phyloP scores from a whole-genome alignment of 148 eudicot species.

The Rhododendron henanense region DNA sequence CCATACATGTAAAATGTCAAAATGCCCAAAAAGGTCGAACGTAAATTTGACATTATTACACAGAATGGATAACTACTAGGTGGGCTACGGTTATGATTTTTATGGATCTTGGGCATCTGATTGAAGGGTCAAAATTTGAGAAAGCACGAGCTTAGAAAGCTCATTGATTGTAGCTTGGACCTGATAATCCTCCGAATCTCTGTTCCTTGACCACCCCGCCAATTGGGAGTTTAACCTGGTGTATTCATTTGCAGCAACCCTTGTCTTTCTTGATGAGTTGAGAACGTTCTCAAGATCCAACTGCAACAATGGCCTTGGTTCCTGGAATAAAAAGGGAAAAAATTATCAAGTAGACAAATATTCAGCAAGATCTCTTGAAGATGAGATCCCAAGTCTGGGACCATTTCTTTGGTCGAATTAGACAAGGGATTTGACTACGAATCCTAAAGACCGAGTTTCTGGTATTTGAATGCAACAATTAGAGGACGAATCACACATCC shows the following conservation, averaged over 20 bases:
- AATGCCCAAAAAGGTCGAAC: neutral
- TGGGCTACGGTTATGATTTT: neutral
- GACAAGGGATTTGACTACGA: neutral
- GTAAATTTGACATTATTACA: neutral
- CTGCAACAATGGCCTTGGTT: conserved; percentile 64
- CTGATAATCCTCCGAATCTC: conserved; percentile 48
- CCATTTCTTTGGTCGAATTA: neutral
- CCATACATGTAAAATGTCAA: neutral
- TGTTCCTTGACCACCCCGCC: conserved; percentile 37
- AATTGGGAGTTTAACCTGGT: conserved; percentile 42
- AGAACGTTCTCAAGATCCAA: conserved; percentile 66
- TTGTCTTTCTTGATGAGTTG: conserved; percentile 49
- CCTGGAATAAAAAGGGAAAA: conserved; percentile 29
- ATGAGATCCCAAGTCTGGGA: neutral
- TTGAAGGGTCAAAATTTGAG: conserved; percentile 62
- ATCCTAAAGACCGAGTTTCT: neutral
- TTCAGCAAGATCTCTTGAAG: neutral
- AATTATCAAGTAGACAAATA: neutral
- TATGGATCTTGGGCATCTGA: conserved; percentile 45
- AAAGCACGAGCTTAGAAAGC: conserved; percentile 63
- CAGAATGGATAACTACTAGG: neutral
- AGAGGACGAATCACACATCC: neutral
- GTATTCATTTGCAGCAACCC: conserved; percentile 70
- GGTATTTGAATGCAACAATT: neutral
- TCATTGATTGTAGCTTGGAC: conserved; percentile 65